phyloP scores from a whole-genome alignment of 2,329 filamentous ascomycete genomes.

The Acrocalymma vagum region DNA sequence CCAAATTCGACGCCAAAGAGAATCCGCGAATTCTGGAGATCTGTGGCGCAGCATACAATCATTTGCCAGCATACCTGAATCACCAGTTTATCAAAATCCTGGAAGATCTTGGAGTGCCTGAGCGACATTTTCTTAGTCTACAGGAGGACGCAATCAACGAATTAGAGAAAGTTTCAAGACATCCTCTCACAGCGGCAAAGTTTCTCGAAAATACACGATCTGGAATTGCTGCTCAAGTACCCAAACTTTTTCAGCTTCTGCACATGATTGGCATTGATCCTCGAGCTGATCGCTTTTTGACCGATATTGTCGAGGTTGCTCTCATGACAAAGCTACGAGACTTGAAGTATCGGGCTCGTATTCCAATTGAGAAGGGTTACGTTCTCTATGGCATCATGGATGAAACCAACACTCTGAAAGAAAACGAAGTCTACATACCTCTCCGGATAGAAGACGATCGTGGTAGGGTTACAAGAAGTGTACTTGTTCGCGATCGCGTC shows the following conservation, averaged over 20 bases:
- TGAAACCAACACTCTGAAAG: constrained; percentile 73
- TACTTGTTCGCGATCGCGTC: constrained; percentile 49
- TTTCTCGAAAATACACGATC: constrained; percentile 72
- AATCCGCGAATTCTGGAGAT: constrained; percentile 68
- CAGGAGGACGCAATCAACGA: constrained; percentile 70
- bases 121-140: constrained; percentile 68
- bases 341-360: constrained; percentile 81
- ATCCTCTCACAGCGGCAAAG: constrained; percentile 67
- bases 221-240: constrained; percentile 67
- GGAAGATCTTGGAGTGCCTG: constrained; percentile 74
- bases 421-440: constrained; percentile 74
- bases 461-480: constrained; percentile 17
- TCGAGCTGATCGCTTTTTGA: constrained; percentile 72
- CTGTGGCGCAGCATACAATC: constrained; percentile 72
- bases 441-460: constrained; percentile 54
- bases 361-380: constrained; percentile 74
- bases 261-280: constrained; percentile 70
- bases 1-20: constrained; percentile 71
- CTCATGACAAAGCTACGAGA: constrained; percentile 75
- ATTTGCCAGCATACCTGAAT: constrained; percentile 76
- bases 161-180: constrained; percentile 67
- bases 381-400: constrained; percentile 87
- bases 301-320: constrained; percentile 73
- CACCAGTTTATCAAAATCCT: constrained; percentile 85
- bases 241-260: constrained; percentile 69